phyloP scores from a whole-genome alignment of 345 rosid genomes.

The Hevea brasiliensis region DNA sequence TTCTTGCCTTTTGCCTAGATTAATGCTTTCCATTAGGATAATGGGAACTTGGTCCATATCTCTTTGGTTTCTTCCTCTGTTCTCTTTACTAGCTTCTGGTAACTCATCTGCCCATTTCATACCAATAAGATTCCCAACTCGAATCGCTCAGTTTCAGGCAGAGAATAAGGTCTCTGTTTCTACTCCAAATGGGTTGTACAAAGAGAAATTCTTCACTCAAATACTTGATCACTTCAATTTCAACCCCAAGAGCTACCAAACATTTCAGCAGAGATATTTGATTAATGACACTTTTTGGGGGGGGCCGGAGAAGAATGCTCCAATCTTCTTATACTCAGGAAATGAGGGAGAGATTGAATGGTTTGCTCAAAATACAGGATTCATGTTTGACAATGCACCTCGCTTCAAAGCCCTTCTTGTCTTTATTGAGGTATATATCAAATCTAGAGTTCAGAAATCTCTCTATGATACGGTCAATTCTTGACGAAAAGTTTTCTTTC shows the following conservation, averaged over 20 bases:
- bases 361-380: constrained; percentile 62
- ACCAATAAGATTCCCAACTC: constrained; percentile 37
- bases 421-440: constrained; percentile 52
- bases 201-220: constrained; percentile 51
- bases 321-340: constrained; percentile 61
- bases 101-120: constrained; percentile 12
- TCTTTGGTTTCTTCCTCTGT: constrained; percentile 12
- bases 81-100: constrained; percentile 4
- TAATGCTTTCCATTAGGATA: background rate
- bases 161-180: constrained; percentile 16
- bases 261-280: constrained; percentile 52
- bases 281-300: constrained; percentile 50
- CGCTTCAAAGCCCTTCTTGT: constrained; percentile 56
- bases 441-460: no score
- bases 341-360: constrained; percentile 66
- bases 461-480: no score
- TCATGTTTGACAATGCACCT: constrained; percentile 55
- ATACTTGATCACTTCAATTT: constrained; percentile 61
- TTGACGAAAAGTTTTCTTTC: no score
- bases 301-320: constrained; percentile 42
- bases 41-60: constrained; percentile 15
- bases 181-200: constrained; percentile 21
- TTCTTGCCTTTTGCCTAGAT: no score
- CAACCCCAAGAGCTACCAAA: constrained; percentile 51
- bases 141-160: background rate